Evolutionary conservation across 2,329 filamentous ascomycete genomes (phyloP).

Genomic region (Aspergillus cejpii): DNA sequence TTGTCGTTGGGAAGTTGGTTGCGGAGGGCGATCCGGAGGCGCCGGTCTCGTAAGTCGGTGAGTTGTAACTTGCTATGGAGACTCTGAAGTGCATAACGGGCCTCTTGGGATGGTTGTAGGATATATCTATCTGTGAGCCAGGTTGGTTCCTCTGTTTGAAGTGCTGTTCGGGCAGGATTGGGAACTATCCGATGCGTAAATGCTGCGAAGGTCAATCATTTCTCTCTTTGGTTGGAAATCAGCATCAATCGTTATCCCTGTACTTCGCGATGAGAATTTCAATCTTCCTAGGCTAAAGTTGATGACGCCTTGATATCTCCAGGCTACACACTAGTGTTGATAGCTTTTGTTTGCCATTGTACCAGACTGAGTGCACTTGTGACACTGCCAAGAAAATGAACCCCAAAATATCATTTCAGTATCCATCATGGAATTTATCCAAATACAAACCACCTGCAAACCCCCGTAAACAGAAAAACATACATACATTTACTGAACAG

Average conservation of each 20-base stretch:
- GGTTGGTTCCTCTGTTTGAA: too few relatives aligned
- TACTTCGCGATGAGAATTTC: too few relatives aligned
- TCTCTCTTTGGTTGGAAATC: not conserved
- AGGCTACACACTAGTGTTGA: too few relatives aligned
- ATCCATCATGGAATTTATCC: not conserved
- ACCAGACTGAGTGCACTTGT: not conserved
- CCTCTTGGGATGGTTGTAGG: not conserved
- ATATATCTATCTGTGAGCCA: too few relatives aligned
- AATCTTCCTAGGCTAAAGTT: too few relatives aligned
- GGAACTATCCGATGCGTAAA: too few relatives aligned
- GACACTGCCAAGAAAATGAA: not conserved
- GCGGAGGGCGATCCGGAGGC: conserved; percentile 49
- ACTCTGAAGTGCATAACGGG: not conserved
- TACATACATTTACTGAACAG: not conserved
- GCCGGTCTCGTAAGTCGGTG: conserved; percentile 17
- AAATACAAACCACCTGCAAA: not conserved
- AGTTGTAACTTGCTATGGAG: too few relatives aligned
- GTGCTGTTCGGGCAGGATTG: too few relatives aligned
- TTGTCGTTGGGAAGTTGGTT: conserved; percentile 85
- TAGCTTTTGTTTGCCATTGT: not conserved
- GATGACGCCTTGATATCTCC: too few relatives aligned
- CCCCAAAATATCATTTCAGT: not conserved
- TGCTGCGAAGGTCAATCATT: too few relatives aligned
- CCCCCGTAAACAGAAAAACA: conserved; percentile 1
- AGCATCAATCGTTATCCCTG: too few relatives aligned